These are phyloP conservation scores for Myriosclerotinia scirpicola DNA, from an alignment of 2,329 filamentous ascomycete species.

Conservation along the genomic window DNA sequence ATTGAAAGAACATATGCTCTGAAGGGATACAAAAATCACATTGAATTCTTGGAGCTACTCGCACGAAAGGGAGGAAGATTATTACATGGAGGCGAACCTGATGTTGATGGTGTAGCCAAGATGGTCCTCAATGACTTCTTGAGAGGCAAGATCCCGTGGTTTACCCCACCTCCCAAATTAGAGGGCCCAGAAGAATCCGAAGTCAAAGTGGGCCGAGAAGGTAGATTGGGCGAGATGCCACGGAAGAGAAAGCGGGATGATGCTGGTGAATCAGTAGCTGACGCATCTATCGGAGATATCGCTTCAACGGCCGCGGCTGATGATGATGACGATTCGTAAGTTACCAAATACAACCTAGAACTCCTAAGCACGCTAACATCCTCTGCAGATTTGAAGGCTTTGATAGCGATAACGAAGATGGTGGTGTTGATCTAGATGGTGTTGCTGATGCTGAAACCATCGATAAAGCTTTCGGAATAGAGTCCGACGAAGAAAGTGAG, in stretches of 20 bases:
- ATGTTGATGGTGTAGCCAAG: conserved; percentile 91
- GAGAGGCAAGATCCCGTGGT: conserved; percentile 95
- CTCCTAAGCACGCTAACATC: background rate
- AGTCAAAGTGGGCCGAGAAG: conserved; percentile 67
- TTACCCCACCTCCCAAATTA: conserved; percentile 70
- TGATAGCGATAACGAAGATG: conserved; percentile 47
- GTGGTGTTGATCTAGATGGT: conserved; percentile 36
- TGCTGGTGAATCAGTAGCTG: conserved; percentile 52
- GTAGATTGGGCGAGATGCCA: conserved; percentile 81
- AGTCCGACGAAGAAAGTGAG: conserved; percentile 46
- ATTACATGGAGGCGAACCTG: conserved; percentile 89
- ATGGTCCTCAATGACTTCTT: conserved; percentile 97
- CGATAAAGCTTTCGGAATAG: conserved; percentile 39
- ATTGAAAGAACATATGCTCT: conserved; percentile 92
- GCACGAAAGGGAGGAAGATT: conserved; percentile 85
- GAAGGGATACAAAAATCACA: conserved; percentile 71
- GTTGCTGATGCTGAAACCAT: conserved; percentile 36
- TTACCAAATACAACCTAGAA: background rate
- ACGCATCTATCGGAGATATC: conserved; percentile 42
- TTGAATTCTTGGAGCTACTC: conserved; percentile 82
- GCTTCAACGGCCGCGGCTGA: conserved; percentile 35
- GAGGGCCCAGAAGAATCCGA: conserved; percentile 52
- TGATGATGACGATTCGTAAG: conserved; percentile 36
- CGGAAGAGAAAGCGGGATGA: conserved; percentile 72
- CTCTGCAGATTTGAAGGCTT: conserved; percentile 50